phyloP scores from a whole-genome alignment of 2,329 filamentous ascomycete species.

The Rasamsonia emersonii region DNA sequence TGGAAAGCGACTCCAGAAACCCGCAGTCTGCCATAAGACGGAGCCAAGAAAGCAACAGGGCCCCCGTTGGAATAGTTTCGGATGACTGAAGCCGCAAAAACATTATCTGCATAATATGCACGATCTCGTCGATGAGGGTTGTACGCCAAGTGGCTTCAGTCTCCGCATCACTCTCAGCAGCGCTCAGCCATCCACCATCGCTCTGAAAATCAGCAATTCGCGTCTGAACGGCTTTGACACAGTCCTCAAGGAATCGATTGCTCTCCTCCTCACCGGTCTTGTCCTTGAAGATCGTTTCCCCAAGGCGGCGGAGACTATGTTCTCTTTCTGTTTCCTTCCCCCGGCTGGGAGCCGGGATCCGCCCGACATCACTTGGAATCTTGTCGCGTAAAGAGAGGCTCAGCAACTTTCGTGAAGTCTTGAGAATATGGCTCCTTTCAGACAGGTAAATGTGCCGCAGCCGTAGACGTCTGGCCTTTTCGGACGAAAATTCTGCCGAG shows the following conservation, averaged over 20 bases:
- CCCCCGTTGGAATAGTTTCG: slow-evolving; percentile 48
- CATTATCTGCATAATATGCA: slow-evolving; percentile 64
- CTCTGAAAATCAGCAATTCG: slow-evolving; percentile 26
- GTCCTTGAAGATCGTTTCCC: slow-evolving; percentile 21
- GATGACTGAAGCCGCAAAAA: slow-evolving; percentile 60
- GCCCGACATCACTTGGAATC: slow-evolving; percentile 10
- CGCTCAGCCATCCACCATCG: slow-evolving; percentile 37
- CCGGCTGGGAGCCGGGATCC: slow-evolving; percentile 6
- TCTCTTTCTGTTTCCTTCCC: slow-evolving; percentile 10
- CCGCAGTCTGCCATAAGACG: slow-evolving; percentile 57
- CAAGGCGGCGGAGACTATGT: slow-evolving; percentile 17
- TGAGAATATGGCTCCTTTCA: slow-evolving; percentile 61
- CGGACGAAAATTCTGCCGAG: slow-evolving; percentile 48
- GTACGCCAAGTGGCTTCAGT: slow-evolving; percentile 55
- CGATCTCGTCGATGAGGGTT: slow-evolving; percentile 58
- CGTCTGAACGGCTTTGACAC: slow-evolving; percentile 25
- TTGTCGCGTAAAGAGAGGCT: slow-evolving; percentile 21
- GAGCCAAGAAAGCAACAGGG: slow-evolving; percentile 63
- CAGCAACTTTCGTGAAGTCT: slow-evolving; percentile 48
- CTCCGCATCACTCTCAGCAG: slow-evolving; percentile 44
- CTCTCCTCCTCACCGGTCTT: slow-evolving; percentile 18
- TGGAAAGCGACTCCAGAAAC: slow-evolving; percentile 60
- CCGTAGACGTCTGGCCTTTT: slow-evolving; percentile 55
- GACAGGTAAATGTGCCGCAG: slow-evolving; percentile 63
- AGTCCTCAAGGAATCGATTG: slow-evolving; percentile 22